A percentile compares a stretch with the other conserved stretches of the same genome.
These are phyloP conservation scores for Phalaenopsis equestris DNA, from an alignment of 106 monocot genomes.

Conservation along the genomic window DNA sequence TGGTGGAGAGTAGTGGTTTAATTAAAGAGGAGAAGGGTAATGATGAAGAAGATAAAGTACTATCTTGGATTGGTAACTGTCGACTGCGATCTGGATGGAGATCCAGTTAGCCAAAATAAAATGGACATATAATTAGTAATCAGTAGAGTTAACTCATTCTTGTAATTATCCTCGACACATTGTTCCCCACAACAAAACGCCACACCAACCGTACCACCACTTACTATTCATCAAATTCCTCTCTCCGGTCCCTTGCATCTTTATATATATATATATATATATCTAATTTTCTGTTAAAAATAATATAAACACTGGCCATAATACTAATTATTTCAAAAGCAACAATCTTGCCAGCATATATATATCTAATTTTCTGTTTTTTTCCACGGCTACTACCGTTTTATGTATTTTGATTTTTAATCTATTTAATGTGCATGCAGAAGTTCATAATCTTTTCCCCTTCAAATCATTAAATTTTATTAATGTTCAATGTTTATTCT, in stretches of 20 bases:
- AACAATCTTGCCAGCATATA: too few relatives aligned
- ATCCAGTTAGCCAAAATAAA: not conserved
- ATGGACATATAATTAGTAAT: not conserved
- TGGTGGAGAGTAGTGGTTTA: not conserved
- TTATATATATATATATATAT: too few relatives aligned
- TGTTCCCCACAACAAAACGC: not conserved
- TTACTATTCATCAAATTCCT: not conserved
- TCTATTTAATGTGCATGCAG: too few relatives aligned
- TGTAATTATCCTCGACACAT: slow-evolving; percentile 1
- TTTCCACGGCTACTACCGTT: too few relatives aligned
- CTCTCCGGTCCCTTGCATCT: not conserved
- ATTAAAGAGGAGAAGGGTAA: not conserved
- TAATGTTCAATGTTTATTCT: too few relatives aligned
- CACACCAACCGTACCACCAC: not conserved
- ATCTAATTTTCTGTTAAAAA: too few relatives aligned
- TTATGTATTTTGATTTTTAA: too few relatives aligned
- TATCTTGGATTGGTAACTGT: not conserved
- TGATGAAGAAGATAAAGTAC: not conserved
- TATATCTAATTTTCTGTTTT: too few relatives aligned
- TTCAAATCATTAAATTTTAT: too few relatives aligned
- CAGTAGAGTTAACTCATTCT: not conserved
- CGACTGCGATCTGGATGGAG: not conserved
- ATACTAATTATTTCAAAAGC: too few relatives aligned
- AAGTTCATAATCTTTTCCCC: too few relatives aligned
- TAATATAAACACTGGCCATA: too few relatives aligned